A percentile compares a stretch with the other conserved stretches of the same genome.
Conservation (phyloP, 2,329 filamentous ascomycete genomes). For the Zymoseptoria pseudotritici region DNA sequence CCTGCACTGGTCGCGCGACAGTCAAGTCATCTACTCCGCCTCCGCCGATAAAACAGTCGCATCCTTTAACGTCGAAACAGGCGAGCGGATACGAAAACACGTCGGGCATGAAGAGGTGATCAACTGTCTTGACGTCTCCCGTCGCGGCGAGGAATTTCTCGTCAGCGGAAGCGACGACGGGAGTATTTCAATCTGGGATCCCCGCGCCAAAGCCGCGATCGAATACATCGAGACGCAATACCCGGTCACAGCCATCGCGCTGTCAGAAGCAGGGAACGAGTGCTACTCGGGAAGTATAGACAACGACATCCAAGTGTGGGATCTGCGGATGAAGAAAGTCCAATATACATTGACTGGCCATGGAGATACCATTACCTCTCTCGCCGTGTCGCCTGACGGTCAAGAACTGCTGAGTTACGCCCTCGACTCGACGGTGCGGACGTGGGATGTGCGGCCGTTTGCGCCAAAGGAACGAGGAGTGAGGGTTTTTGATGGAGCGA, state of each 20-base stretch:
- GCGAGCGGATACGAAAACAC: constrained; percentile 85
- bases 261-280: constrained; percentile 93
- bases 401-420: constrained; percentile 85
- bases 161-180: constrained; percentile 92
- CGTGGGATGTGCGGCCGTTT: constrained; percentile 95
- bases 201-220: constrained; percentile 76
- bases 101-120: constrained; percentile 93
- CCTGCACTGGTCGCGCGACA: constrained; percentile 94
- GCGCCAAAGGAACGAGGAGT: constrained; percentile 80
- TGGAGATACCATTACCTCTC: constrained; percentile 82
- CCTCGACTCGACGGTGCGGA: constrained; percentile 87
- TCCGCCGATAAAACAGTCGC: constrained; percentile 90
- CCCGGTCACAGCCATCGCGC: constrained; percentile 80
- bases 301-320: constrained; percentile 96
- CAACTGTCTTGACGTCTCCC: constrained; percentile 82
- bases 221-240: constrained; percentile 88
- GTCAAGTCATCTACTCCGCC: constrained; percentile 79
- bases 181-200: constrained; percentile 92
- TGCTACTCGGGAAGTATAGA: constrained; percentile 92
- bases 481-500: constrained; percentile 86
- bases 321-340: constrained; percentile 82
- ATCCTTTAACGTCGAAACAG: constrained; percentile 90
- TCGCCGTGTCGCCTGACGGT: constrained; percentile 86
- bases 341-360: constrained; percentile 86
- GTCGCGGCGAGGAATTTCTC: constrained; percentile 80